These are phyloP conservation scores for Leishmania aethiopica DNA, from an alignment of 208 protist genomes.

Conservation along the genomic window DNA sequence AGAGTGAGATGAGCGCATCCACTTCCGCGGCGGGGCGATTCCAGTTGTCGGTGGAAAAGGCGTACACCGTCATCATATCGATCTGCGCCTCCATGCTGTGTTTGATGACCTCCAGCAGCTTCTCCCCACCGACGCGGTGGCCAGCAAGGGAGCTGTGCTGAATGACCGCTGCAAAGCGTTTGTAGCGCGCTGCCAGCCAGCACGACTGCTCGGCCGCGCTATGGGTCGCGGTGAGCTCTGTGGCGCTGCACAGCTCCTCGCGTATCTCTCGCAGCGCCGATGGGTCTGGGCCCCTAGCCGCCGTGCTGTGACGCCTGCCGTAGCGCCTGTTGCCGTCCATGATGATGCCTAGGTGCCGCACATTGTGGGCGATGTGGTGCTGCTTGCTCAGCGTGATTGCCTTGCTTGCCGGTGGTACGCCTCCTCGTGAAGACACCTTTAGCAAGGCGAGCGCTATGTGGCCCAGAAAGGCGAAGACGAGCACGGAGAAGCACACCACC, in stretches of 20 bases:
- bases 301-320: constrained; percentile 28
- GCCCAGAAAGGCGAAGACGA: constrained; percentile 27
- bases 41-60: constrained; percentile 93
- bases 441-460: constrained; percentile 14
- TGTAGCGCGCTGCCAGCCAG: constrained; percentile 31
- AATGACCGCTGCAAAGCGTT: constrained; percentile 44
- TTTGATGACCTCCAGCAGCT: constrained; percentile 76
- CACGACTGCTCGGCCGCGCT: background rate
- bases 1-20: constrained; percentile 82
- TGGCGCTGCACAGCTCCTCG: constrained; percentile 19
- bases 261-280: constrained; percentile 16
- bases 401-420: background rate
- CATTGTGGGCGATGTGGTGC: constrained; percentile 27
- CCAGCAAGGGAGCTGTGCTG: constrained; percentile 67
- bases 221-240: background rate
- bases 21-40: constrained; percentile 67
- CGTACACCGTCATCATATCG: constrained; percentile 87
- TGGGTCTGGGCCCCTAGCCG: constrained; percentile 11
- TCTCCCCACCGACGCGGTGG: constrained; percentile 80
- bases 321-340: constrained; percentile 93
- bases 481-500: constrained; percentile 18
- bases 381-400: background rate
- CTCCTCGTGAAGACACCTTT: constrained; percentile 1
- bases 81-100: constrained; percentile 70
- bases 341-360: constrained; percentile 87